These are phyloP conservation scores for Aspergillus melleus DNA, from an alignment of 2,329 filamentous ascomycete genomes.

Conservation along the genomic window DNA sequence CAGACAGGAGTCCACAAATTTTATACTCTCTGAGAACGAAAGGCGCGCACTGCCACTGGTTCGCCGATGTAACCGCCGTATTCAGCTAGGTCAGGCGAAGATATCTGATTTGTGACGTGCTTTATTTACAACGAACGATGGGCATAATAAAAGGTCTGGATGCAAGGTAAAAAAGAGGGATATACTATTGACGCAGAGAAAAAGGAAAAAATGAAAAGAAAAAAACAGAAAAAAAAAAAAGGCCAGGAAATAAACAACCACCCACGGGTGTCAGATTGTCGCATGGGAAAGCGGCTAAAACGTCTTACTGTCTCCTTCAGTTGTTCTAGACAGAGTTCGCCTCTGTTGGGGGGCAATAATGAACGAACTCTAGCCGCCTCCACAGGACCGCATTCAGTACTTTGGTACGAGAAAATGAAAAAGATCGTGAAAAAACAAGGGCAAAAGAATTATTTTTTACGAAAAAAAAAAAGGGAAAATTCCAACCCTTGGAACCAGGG, in stretches of 20 bases:
- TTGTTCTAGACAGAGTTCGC: slow-evolving; percentile 11
- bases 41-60: slow-evolving; percentile 11
- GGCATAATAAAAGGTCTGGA: slow-evolving; percentile 15
- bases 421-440: not conserved
- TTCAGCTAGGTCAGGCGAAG: slow-evolving; percentile 21
- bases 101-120: slow-evolving; percentile 20
- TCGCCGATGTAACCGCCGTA: slow-evolving; percentile 23
- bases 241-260: slow-evolving; percentile 4
- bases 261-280: slow-evolving; percentile 18
- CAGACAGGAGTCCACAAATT: slow-evolving; percentile 23
- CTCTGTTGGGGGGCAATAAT: slow-evolving; percentile 16
- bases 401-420: not conserved
- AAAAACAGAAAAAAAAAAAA: slow-evolving; percentile 6
- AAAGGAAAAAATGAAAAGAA: slow-evolving; percentile 1
- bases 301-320: slow-evolving; percentile 6
- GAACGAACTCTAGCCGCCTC: slow-evolving; percentile 19
- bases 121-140: slow-evolving; percentile 22
- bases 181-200: slow-evolving; percentile 10
- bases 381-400: slow-evolving; percentile 16
- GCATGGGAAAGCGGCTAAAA: slow-evolving; percentile 16
- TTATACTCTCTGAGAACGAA: slow-evolving; percentile 20
- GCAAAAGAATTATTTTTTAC: slow-evolving; percentile 2
- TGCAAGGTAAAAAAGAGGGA: slow-evolving; percentile 10
- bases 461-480: not conserved
- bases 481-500: slow-evolving; percentile 11